phyloP scores from a whole-genome alignment of 768 basidiomycete species.

The Lentinus brumalis region DNA sequence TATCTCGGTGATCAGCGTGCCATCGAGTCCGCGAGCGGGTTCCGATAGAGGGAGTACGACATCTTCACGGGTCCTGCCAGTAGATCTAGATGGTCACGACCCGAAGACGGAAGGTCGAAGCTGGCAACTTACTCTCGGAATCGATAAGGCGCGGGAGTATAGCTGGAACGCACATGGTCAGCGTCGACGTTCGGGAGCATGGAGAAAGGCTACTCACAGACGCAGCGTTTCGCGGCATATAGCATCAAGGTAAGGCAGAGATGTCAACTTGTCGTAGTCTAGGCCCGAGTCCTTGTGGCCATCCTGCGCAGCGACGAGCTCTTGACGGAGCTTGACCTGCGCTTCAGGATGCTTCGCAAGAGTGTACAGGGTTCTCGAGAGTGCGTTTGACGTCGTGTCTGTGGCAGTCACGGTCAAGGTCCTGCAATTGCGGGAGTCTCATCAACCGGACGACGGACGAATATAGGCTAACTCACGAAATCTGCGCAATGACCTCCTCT shows the following conservation, averaged over 20 bases:
- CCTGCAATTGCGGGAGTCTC: background rate
- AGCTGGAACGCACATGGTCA: no score
- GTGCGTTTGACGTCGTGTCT: conserved; percentile 29
- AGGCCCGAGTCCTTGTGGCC: no score
- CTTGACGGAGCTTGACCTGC: conserved; percentile 26
- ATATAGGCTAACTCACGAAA: background rate
- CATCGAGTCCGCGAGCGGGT: conserved; percentile 39
- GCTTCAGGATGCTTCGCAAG: conserved; percentile 24
- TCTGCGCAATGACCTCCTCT: conserved; percentile 16
- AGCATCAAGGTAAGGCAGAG: no score
- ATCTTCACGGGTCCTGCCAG: conserved; percentile 36
- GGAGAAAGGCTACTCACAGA: no score
- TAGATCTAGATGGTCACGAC: no score
- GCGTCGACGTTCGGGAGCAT: no score
- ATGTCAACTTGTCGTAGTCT: no score
- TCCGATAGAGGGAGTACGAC: conserved; percentile 41
- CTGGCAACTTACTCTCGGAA: no score
- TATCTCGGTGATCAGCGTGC: conserved; percentile 37
- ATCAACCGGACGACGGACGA: background rate
- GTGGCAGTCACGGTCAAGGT: conserved; percentile 22
- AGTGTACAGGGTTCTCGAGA: conserved; percentile 24
- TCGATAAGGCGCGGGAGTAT: no score
- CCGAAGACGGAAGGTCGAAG: no score
- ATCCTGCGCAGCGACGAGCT: conserved; percentile 11
- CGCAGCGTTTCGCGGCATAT: no score